Conservation (phyloP, 495 filamentous ascomycete species). For the Aspergillus panamensis region DNA sequence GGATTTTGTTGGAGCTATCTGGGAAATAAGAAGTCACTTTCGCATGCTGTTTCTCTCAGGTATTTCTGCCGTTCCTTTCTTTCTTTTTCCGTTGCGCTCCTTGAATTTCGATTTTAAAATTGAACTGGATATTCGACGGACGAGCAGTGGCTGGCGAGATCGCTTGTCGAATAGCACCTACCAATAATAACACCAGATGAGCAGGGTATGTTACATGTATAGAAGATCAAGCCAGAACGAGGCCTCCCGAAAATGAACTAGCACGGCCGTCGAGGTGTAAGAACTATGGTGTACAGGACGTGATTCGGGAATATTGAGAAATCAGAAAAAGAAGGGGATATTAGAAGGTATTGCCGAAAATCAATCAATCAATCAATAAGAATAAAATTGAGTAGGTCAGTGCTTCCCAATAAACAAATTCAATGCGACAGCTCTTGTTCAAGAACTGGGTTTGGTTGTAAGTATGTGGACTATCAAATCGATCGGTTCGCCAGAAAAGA, state of each 20-base stretch:
- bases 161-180: constrained; percentile 14
- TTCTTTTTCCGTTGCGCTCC: background rate
- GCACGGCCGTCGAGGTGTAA: background rate
- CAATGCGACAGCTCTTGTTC: background rate
- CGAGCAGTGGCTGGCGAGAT: background rate
- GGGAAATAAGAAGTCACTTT: constrained; percentile 6
- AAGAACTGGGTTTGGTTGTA: constrained; percentile 8
- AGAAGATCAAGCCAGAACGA: constrained; percentile 11
- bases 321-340: background rate
- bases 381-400: constrained; percentile 9
- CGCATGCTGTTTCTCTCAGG: constrained; percentile 6
- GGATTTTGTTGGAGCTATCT: background rate
- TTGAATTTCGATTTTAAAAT: constrained; percentile 2
- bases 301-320: background rate
- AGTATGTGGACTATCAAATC: constrained; percentile 4
- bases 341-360: background rate
- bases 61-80: background rate
- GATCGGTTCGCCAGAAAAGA: background rate
- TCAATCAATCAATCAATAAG: constrained; percentile 2
- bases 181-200: constrained; percentile 13
- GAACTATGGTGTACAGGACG: constrained; percentile 6
- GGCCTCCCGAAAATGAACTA: constrained; percentile 1
- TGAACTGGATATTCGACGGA: background rate
- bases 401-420: constrained; percentile 12
- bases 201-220: constrained; percentile 21